Evolutionary conservation across 2,329 filamentous ascomycete genomes (phyloP), one percentile per base, ranked within the genome.

Genomic region (Talaromyces pinophilus): DNA sequence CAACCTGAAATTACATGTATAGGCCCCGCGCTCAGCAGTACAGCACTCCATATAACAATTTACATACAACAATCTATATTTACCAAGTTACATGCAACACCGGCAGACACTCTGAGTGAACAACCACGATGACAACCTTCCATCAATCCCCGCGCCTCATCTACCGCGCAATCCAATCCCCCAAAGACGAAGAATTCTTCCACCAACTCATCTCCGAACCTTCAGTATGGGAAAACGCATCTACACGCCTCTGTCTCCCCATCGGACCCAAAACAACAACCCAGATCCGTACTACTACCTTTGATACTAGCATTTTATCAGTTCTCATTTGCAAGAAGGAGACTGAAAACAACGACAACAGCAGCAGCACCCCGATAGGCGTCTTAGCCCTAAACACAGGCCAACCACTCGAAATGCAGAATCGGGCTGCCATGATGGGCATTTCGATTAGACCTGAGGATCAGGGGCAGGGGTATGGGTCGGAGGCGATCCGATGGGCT

Each of bases 401-500:
- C 22, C 38, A 30, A 17, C 28, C 8, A 33, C 48, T 33, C 35
- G 48, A 54, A n/a, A 33, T 48, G 7, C 46, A 54, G 5, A 19
- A 55, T 33, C 46, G 62, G 48, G 13, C 5, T n/a, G 38, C 25
- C 6, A 40, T 35, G n/a, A 15, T 59, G 40, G 60, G 42, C 13
- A 40, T 62, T n/a, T 1, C 2, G 5, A 62, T 62, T 42, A 22
- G 25, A 28, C 42, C 25, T 10, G 15, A 63, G 62, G n/a, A 42
- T 25, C 48, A 63, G 17, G 25, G 22, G 13, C 19, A 63, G 10
- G 62, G 62, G 1, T 63, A 63, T n/a, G 62, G 62, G 1, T 2
- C 62, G 28, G 62, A 63, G 28, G 62, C 48, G 11, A 44, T 57
- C 8, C 15, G 33, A 4, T 55, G 62, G 62, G 42, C 35, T 10